Percentiles rank a stretch among this genome's conserved stretches.
Evolutionary conservation across 176 grass and related monocot genomes (phyloP).

Genomic region (Urochloa ruziziensis): DNA sequence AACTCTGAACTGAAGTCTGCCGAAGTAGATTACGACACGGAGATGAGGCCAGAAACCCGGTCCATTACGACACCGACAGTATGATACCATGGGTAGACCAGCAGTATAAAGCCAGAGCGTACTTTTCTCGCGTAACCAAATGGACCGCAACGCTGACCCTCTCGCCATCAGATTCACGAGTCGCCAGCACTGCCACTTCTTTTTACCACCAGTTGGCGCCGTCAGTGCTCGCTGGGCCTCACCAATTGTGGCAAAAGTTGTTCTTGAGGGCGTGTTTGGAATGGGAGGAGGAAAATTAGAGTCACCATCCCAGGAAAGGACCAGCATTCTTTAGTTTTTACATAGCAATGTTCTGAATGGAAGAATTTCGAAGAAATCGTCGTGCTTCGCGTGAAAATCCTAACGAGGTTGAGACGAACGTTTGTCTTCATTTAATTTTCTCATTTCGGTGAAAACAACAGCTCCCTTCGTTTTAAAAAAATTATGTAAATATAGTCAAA

Average conservation of each 20-base stretch:
- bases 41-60: neutral
- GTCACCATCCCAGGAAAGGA: too few species aligned
- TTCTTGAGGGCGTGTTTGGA: too few species aligned
- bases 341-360: too few species aligned
- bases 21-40: neutral
- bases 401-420: neutral
- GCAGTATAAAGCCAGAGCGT: neutral
- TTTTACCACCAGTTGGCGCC: neutral
- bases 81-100: neutral
- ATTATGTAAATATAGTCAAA: too few species aligned
- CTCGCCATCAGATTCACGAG: neutral
- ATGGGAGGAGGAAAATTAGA: too few species aligned
- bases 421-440: neutral
- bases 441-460: neutral
- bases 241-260: neutral
- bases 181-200: neutral
- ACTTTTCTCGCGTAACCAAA: neutral
- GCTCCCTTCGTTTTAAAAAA: too few species aligned
- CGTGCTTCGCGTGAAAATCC: neutral
- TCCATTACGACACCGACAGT: neutral
- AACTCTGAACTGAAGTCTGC: too few species aligned
- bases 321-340: too few species aligned
- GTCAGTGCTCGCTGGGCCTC: neutral
- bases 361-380: neutral
- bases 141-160: conserved; percentile 25